phyloP scores from a whole-genome alignment of 2,329 filamentous ascomycete genomes.

The Harringtonia lauricola region DNA sequence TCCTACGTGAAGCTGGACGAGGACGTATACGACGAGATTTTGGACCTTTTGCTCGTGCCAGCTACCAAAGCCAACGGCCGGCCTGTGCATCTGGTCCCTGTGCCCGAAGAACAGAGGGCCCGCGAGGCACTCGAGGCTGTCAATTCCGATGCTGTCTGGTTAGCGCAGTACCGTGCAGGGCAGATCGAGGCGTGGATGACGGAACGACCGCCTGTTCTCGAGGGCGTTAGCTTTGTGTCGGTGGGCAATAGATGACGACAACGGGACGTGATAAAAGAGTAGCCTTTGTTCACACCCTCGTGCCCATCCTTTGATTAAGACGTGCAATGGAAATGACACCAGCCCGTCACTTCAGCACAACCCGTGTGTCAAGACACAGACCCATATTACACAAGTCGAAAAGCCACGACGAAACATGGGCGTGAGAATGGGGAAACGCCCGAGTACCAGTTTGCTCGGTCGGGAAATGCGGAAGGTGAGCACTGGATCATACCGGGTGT shows the following conservation, averaged over 20 bases:
- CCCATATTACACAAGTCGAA: too few species aligned
- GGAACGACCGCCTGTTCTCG: conserved; percentile 9
- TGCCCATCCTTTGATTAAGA: too few species aligned
- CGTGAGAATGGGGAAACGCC: too few species aligned
- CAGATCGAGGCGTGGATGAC: conserved; percentile 25
- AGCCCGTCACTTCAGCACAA: too few species aligned
- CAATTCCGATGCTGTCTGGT: conserved; percentile 71
- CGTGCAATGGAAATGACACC: too few species aligned
- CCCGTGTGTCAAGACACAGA: too few species aligned
- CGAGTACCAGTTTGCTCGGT: background rate
- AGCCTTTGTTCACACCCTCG: too few species aligned
- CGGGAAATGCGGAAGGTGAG: background rate
- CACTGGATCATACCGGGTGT: background rate
- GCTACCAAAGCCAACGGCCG: conserved; percentile 23
- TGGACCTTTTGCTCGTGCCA: conserved; percentile 47
- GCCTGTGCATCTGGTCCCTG: conserved; percentile 4
- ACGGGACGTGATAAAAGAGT: background rate
- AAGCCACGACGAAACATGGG: too few species aligned
- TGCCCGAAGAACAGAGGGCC: conserved; percentile 35
- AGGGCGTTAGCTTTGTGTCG: conserved; percentile 9
- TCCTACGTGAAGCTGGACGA: conserved; percentile 54
- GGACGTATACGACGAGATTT: conserved; percentile 58
- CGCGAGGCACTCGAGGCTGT: conserved; percentile 47
- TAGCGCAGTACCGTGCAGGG: conserved; percentile 34
- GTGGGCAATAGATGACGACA: background rate